These are phyloP conservation scores for Fusarium sp. DNA, from an alignment of 2,329 filamentous ascomycete species.

Conservation along the genomic window DNA sequence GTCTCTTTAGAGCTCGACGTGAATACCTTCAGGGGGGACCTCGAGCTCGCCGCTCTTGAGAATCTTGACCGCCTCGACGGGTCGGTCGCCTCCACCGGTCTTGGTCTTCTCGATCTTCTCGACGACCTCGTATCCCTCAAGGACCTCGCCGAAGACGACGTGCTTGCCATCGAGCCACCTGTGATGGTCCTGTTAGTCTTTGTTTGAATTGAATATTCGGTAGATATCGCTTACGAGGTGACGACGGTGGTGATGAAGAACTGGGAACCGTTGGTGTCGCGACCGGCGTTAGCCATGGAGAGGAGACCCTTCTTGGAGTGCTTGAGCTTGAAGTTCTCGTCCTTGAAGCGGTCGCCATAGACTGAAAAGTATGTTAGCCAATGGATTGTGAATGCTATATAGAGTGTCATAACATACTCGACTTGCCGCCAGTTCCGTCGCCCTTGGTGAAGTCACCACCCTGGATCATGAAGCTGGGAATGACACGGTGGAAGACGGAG, in stretches of 20 bases:
- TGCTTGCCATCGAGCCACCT: slow-evolving; percentile 87
- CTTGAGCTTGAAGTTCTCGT: slow-evolving; percentile 97
- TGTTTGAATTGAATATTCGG: not conserved
- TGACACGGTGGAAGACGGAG: slow-evolving; percentile 89
- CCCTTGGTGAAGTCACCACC: slow-evolving; percentile 88
- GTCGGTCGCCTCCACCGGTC: slow-evolving; percentile 75
- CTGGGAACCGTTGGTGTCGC: slow-evolving; percentile 89
- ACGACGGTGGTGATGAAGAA: slow-evolving; percentile 91
- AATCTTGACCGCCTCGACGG: slow-evolving; percentile 77
- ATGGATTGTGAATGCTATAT: slow-evolving; percentile 3
- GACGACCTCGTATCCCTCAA: slow-evolving; percentile 86
- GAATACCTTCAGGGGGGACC: slow-evolving; percentile 91
- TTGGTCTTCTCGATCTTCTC: slow-evolving; percentile 80
- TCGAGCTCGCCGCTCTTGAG: slow-evolving; percentile 85
- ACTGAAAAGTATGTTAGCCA: slow-evolving; percentile 59
- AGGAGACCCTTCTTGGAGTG: slow-evolving; percentile 87
- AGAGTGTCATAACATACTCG: slow-evolving; percentile 66
- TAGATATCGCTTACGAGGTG: slow-evolving; percentile 69
- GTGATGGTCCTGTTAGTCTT: slow-evolving; percentile 13
- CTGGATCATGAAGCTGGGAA: slow-evolving; percentile 93
- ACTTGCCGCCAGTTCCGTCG: slow-evolving; percentile 87
- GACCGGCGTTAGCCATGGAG: slow-evolving; percentile 87
- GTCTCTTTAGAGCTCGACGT: slow-evolving; percentile 81
- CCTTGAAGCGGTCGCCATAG: slow-evolving; percentile 85
- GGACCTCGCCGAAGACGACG: slow-evolving; percentile 89